Conservation (phyloP, 2,329 filamentous ascomycete species). For the Rachicladosporium sp. region DNA sequence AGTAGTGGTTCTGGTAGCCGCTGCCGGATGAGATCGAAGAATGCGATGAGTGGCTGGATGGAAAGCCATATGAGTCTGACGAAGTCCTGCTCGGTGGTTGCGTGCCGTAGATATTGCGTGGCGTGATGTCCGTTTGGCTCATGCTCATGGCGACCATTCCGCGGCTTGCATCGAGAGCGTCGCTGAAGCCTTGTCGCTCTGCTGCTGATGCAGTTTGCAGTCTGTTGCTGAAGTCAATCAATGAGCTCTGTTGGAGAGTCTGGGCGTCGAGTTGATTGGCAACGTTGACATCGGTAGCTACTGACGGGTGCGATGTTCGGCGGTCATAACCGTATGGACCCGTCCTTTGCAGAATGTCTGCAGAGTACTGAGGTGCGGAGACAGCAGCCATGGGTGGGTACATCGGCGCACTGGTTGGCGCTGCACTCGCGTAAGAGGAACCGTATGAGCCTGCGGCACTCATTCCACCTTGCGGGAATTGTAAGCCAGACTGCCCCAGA, state of each 20-base stretch:
- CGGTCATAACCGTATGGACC: conserved; percentile 43
- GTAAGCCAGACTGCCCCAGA: conserved; percentile 54
- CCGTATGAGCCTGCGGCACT: conserved; percentile 56
- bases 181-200: conserved; percentile 61
- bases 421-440: conserved; percentile 58
- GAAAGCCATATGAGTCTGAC: conserved; percentile 82
- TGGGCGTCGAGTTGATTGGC: conserved; percentile 33
- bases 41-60: conserved; percentile 67
- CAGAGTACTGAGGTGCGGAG: conserved; percentile 58
- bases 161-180: conserved; percentile 82
- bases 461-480: conserved; percentile 60
- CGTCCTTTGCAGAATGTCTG: conserved; percentile 51
- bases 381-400: conserved; percentile 45
- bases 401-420: conserved; percentile 55
- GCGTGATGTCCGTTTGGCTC: conserved; percentile 73
- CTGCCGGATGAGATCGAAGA: conserved; percentile 80
- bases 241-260: conserved; percentile 45
- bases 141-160: conserved; percentile 71
- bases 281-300: conserved; percentile 43
- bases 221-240: conserved; percentile 51
- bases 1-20: conserved; percentile 73
- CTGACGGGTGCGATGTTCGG: conserved; percentile 78
- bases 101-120: conserved; percentile 74
- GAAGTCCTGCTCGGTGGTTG: conserved; percentile 53
- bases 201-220: conserved; percentile 44